Conservation (phyloP, 352 stramenopile genomes). For the Phytopythium ostracodes region DNA sequence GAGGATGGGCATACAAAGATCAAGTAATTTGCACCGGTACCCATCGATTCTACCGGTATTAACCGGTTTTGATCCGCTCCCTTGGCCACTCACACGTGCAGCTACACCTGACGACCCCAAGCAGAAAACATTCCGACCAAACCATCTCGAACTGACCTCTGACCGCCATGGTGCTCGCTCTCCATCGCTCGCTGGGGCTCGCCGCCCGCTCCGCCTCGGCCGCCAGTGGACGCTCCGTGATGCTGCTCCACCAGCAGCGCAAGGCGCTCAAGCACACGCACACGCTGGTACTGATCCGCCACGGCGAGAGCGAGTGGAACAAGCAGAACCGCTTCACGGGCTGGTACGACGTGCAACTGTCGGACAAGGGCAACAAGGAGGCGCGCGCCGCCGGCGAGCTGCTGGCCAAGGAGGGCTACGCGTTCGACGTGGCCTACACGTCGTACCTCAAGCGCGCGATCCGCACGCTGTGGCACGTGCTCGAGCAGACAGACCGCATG, state of each 20-base stretch:
- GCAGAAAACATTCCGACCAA: conserved; percentile 15
- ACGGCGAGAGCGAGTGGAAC: conserved; percentile 95
- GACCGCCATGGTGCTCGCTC: conserved; percentile 46
- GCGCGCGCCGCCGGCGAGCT: conserved; percentile 86
- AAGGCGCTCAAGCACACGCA: conserved; percentile 76
- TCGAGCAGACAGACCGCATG: conserved; percentile 93
- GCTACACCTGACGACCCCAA: conserved; percentile 19
- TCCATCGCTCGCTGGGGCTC: conserved; percentile 46
- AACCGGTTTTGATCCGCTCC: background rate
- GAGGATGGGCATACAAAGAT: background rate
- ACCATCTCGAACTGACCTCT: conserved; percentile 1
- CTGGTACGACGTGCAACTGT: conserved; percentile 93
- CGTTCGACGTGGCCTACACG: conserved; percentile 95
- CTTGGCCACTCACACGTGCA: background rate
- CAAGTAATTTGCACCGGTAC: conserved; percentile 1
- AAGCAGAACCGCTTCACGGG: conserved; percentile 93
- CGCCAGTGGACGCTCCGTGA: conserved; percentile 10
- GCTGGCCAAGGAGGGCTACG: conserved; percentile 91
- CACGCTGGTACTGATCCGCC: conserved; percentile 90
- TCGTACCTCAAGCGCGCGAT: conserved; percentile 95
- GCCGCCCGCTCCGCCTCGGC: conserved; percentile 25
- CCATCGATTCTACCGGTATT: background rate
- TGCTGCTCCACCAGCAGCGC: conserved; percentile 46
- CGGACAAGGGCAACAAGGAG: conserved; percentile 87
- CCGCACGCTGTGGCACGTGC: conserved; percentile 91